Percentiles rank a stretch among this genome's conserved stretches.
Evolutionary conservation across 768 basidiomycete genomes (phyloP).

Genomic region (Nidula microcarpa): DNA sequence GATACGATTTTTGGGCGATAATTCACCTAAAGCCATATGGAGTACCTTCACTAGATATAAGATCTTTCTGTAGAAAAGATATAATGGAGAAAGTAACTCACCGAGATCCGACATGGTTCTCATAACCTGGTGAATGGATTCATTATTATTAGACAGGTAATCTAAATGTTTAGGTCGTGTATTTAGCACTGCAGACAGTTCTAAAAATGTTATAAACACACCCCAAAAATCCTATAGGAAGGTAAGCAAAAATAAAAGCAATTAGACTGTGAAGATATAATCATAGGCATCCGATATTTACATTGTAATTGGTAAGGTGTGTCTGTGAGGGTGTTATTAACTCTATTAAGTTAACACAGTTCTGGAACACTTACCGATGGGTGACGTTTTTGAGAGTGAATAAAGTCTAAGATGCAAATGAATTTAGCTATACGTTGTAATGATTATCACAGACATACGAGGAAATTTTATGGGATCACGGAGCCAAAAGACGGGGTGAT

Average conservation of each 20-base stretch:
- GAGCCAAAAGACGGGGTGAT: slow-evolving; percentile 48
- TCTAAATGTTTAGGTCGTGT: slow-evolving; percentile 23
- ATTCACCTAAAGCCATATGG: slow-evolving; percentile 36
- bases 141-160: slow-evolving; percentile 43
- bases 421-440: neutral
- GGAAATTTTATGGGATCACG: slow-evolving; percentile 45
- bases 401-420: slow-evolving; percentile 13
- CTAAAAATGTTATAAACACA: neutral
- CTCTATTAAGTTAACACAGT: slow-evolving; percentile 11
- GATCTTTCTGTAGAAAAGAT: neutral
- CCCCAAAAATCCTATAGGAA: slow-evolving; percentile 12
- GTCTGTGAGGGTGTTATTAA: neutral
- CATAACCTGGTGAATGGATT: slow-evolving; percentile 44
- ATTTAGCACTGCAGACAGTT: no score
- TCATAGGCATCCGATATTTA: neutral
- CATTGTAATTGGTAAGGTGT: neutral
- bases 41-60: slow-evolving; percentile 14
- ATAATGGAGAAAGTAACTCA: slow-evolving; percentile 10
- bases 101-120: slow-evolving; percentile 53
- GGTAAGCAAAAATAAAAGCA: no score
- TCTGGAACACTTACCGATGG: slow-evolving; percentile 41
- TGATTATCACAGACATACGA: slow-evolving; percentile 19
- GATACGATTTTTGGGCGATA: slow-evolving; percentile 10
- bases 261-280: neutral
- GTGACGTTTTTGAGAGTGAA: slow-evolving; percentile 46